phyloP scores from a whole-genome alignment of 2,329 filamentous ascomycete species.

The Ustulina deusta region DNA sequence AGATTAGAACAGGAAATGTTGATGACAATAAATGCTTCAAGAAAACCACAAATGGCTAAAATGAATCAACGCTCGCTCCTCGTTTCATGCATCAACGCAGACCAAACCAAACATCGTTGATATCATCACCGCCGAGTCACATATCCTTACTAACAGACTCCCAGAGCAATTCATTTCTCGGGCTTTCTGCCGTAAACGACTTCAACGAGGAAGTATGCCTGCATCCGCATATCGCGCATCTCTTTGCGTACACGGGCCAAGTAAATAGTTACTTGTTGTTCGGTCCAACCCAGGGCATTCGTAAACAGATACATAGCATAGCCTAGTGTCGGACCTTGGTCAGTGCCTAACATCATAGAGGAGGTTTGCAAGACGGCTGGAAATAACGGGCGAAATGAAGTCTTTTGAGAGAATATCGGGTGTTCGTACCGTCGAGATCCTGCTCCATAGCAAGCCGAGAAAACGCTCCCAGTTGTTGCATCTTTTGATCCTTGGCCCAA shows the following conservation, averaged over 20 bases:
- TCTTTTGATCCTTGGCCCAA: slow-evolving; percentile 49
- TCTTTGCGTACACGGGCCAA: slow-evolving; percentile 44
- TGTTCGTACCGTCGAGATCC: slow-evolving; percentile 46
- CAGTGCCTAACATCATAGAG: background rate
- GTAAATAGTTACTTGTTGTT: slow-evolving; percentile 40
- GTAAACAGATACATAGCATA: slow-evolving; percentile 48
- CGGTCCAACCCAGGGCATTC: slow-evolving; percentile 45
- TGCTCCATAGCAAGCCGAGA: slow-evolving; percentile 46
- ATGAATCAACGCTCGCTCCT: slow-evolving; percentile 1
- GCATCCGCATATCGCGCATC: slow-evolving; percentile 41
- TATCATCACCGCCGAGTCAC: background rate
- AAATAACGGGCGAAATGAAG: too few species aligned
- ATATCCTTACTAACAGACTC: background rate
- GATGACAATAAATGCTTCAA: background rate
- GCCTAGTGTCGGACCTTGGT: slow-evolving; percentile 35
- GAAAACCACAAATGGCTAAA: background rate
- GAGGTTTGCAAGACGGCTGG: background rate
- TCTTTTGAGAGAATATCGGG: background rate
- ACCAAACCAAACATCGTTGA: background rate
- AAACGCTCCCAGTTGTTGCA: slow-evolving; percentile 49
- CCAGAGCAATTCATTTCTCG: background rate
- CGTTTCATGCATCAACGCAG: background rate
- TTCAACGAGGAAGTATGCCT: slow-evolving; percentile 46
- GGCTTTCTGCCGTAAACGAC: slow-evolving; percentile 45
- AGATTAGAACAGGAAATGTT: background rate